Conservation (phyloP, 257 asterid genomes). For the Nicotiana otophora region DNA sequence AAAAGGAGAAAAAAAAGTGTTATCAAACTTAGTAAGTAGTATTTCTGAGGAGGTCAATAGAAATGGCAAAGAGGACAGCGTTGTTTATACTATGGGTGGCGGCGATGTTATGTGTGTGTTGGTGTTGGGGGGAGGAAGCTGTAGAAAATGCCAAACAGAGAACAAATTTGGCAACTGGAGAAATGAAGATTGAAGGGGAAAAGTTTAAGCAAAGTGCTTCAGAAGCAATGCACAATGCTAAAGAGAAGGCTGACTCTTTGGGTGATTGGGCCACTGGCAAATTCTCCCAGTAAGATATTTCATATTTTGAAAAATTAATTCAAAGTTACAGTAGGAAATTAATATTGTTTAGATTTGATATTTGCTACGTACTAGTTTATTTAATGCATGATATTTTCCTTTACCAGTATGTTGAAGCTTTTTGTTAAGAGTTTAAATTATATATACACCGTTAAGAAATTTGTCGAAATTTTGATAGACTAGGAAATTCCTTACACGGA, state of each 20-base stretch:
- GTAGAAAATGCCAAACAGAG: conserved; percentile 9
- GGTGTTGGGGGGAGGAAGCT: conserved; percentile 17
- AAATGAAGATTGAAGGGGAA: background rate
- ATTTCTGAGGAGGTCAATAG: background rate
- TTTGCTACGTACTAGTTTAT: no score
- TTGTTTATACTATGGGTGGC: conserved; percentile 14
- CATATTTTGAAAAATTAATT: no score
- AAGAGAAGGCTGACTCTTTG: conserved; percentile 32
- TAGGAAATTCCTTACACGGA: no score
- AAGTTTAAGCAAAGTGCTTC: conserved; percentile 5
- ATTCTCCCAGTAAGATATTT: conserved; percentile 31
- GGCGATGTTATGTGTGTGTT: background rate
- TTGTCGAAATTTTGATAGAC: no score
- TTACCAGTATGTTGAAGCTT: no score
- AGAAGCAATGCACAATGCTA: conserved; percentile 18
- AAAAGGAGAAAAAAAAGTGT: background rate
- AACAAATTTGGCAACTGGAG: conserved; percentile 9
- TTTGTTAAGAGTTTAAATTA: no score
- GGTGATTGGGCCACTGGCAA: conserved; percentile 40
- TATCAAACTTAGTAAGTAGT: background rate
- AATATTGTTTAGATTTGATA: no score
- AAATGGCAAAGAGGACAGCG: conserved; percentile 14
- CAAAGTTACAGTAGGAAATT: no score
- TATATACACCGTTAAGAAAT: no score
- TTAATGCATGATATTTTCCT: no score